Base-by-base conservation (phyloP, 495 filamentous ascomycete genomes). In the Aspergillus sclerotiicarbonarius region DNA sequence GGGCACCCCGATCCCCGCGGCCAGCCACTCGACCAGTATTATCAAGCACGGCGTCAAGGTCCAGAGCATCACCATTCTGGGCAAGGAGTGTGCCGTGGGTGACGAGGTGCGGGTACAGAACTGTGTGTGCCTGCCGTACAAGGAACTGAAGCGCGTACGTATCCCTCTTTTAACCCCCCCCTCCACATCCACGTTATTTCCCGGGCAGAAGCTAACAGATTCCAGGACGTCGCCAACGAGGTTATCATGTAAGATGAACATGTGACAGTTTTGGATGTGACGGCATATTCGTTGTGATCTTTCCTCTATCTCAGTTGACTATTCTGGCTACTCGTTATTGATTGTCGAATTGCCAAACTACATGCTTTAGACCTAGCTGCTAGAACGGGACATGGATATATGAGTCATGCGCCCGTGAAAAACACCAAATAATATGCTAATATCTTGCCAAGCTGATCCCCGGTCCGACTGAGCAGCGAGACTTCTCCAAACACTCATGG, bases 41-140 rank as follows among this genome's bases (percentile, higher is more conserved):
- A 77, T 98, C 66, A 97, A 96, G 84, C 94, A 96, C 61, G 94
- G 94, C 32, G 84, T 98, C 74, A 98, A 97, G 81, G 95, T 98
- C 52, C 94, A 98, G 80, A 96, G 91, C 75, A 96, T 98, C 70
- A 97, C 92, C 35, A 98, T 98, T 62, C 76, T 98, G 61, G 94
- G 93, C 68, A 96, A 97, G 80, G 94, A 98, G 72, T 98, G 95
- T 67, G 87, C 79, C 32, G 95, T 98, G 51, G 92, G 87, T 1
- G 94, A 99, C 65, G 94, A 99, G 70, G 89, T 99, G 30, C 85
- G 92, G 53, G 92, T 99, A 63, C 94, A 97, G 78, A 99, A 99
- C 77, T 99, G 94, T 71, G 88, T 99, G 56, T 97, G 94, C 74
- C 74, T 99, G 78, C 94, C 94, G 21, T 96, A 92, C 71, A 99